Base-by-base conservation (phyloP, 2,329 filamentous ascomycete species). In the Plenodomus lindquistii region DNA sequence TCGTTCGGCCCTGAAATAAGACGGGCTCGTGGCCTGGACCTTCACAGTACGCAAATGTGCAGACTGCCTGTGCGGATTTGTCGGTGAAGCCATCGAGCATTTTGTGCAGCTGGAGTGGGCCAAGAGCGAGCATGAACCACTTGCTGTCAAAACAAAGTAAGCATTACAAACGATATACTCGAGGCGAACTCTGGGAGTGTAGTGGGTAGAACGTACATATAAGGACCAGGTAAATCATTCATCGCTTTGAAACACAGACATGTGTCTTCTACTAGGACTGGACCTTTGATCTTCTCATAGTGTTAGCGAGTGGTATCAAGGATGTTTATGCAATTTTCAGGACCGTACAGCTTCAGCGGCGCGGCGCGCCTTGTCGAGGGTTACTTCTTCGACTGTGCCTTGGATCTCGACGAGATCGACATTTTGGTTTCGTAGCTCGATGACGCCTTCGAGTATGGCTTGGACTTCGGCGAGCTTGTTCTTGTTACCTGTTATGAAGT, bases 401-500 rank as follows among this genome's bases (percentile, higher is more conserved):
- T 99, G 94, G 40, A 97, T 85, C 76, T 99, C 94, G 24, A 88
- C 81, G 17, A 97, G 78, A 67, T 97, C 91, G 22, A 97, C 74
- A 29, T 83, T 79, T 71, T 89, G 84, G 74, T 81, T 93, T 46
- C 83, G 81, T 36, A 99, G 81, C 55, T 86, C 79, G 57, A 97
- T 87, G 27, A 77, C 76, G 49, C 82, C 83, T 8, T 83, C 79
- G 2, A 99, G 82, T 62, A 99, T 97, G 16, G 88, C 87, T 73
- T 89, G 85, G 59, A 96, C 65, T 77, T 99, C 94, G 48, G 81
- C 78, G 46, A 99, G 82, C 78, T 99, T 99, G 78, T 96, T 95
- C 67, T 87, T 85, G 76, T 99, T 99, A 73, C 93, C 89, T 2
- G 93, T 97, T 70, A 99, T 96, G 78, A 99, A 99, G 75, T 95